These are phyloP conservation scores for Apiotrichum porosum DNA, from an alignment of 1,284 basidiomycete genomes.

Conservation along the genomic window DNA sequence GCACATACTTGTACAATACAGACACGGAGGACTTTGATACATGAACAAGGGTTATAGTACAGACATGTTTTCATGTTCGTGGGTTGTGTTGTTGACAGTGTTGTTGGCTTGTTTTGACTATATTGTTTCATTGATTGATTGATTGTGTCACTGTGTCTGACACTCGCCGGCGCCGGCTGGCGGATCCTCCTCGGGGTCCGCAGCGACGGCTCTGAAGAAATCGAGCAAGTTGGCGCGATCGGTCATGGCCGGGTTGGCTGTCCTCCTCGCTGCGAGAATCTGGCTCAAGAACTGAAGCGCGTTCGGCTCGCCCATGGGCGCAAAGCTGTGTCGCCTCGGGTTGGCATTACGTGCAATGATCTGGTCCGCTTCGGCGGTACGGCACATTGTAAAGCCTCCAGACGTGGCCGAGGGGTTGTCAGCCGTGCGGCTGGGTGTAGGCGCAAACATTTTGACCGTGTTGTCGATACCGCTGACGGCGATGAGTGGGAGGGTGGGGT, in stretches of 20 bases:
- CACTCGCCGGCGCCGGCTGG: too few species aligned
- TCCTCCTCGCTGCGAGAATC: not conserved
- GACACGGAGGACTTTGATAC: too few species aligned
- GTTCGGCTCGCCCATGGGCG: constrained; percentile 3
- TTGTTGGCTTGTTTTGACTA: too few species aligned
- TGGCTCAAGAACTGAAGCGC: constrained; percentile 9
- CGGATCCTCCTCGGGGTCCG: too few species aligned
- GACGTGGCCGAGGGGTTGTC: not conserved
- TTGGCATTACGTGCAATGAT: constrained; percentile 11
- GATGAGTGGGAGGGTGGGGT: constrained; percentile 71
- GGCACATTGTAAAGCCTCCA: too few species aligned
- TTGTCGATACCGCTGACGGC: constrained; percentile 85
- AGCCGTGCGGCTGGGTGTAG: not conserved
- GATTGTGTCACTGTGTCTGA: too few species aligned
- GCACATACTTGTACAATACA: too few species aligned
- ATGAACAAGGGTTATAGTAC: too few species aligned
- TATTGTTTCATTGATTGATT: too few species aligned
- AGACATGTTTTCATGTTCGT: too few species aligned
- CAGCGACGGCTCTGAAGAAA: not conserved
- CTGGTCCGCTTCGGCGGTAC: constrained; percentile 1
- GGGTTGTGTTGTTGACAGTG: too few species aligned
- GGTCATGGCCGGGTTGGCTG: not conserved
- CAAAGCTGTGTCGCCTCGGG: too few species aligned
- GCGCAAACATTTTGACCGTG: constrained; percentile 60
- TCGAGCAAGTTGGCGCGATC: not conserved